These are phyloP conservation scores for Escovopsis sp. DNA, from an alignment of 2,329 filamentous ascomycete genomes.

Conservation along the genomic window DNA sequence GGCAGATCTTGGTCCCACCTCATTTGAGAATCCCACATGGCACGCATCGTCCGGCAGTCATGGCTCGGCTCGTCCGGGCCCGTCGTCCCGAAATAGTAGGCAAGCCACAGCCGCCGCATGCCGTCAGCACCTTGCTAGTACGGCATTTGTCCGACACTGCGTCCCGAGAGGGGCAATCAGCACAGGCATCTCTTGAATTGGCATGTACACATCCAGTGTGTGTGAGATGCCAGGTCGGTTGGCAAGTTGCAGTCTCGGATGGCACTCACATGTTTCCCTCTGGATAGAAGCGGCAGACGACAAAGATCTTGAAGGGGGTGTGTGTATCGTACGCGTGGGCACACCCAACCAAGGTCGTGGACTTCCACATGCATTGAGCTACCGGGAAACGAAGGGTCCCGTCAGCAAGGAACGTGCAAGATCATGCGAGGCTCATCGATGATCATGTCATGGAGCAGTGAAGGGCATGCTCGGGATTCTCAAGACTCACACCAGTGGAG, in stretches of 20 bases:
- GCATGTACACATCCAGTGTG: too few relatives aligned
- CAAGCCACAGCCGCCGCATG: too few relatives aligned
- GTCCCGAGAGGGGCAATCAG: too few relatives aligned
- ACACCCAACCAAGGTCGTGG: conserved; percentile 18
- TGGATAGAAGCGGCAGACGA: conserved; percentile 20
- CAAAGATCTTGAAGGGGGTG: conserved; percentile 17
- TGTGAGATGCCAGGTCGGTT: not conserved
- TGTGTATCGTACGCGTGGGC: conserved; percentile 16
- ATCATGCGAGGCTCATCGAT: not conserved
- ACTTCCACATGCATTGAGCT: conserved; percentile 23
- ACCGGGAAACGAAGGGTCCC: not conserved
- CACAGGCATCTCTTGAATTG: too few relatives aligned
- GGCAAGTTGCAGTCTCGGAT: not conserved
- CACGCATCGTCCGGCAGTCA: too few relatives aligned
- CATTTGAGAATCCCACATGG: too few relatives aligned
- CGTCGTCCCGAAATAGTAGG: too few relatives aligned
- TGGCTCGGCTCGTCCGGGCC: too few relatives aligned
- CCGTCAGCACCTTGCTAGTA: not conserved
- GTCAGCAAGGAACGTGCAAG: not conserved
- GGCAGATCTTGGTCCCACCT: too few relatives aligned
- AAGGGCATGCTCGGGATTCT: not conserved
- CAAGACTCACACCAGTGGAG: conserved; percentile 20
- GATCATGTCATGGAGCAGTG: too few relatives aligned
- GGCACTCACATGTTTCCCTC: conserved; percentile 20
- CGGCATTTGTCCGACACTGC: conserved; percentile 16